Evolutionary conservation across 192 early-diverging fungal species (phyloP), one percentile per base, ranked within the genome.

Genomic region (Dissophora globulifera): DNA sequence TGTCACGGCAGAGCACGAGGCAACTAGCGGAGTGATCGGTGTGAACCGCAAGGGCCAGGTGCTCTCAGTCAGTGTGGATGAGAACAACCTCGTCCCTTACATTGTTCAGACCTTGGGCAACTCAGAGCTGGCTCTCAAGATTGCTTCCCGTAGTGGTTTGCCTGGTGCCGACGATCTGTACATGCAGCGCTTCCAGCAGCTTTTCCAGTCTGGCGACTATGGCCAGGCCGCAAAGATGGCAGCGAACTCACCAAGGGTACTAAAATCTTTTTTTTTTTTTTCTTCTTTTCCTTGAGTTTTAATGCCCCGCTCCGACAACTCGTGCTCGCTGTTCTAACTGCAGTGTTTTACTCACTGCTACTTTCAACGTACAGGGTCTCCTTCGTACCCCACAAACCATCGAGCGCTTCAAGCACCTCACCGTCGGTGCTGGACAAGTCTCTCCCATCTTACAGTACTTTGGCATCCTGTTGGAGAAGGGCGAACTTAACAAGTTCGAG

Each of bases 381-480:
- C 89, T 99, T 69, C 92, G 97, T 78, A 97, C 96, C 0, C 89
- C 92, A 29, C 87, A 91, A 54, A 98, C 96, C 13, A 95, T 99
- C 82, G 95, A 99, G 62, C 88, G 92, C 22, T 96, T 99, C 79
- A 95, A 96, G 84, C 81, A 91, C 38, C 80, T 94, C 49, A 87
- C 91, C 35, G 90, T 90, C 41, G 78, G 70, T 15, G 84, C 88
- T 11, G 95, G 94, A 16, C 91, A 95, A 79, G 76, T 94, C 8
- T 90, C 94, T 17, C 97, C 97, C 13, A 94, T 99, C 66, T 85
- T 98, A 47, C 95, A 97, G 83, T 99, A 99, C 85, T 99, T 99
- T 88, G 95, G 93, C 25, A 93, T 94, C 22, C 80, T 99, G 12
- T 84, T 99, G 26, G 96, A 99, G 64, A 96, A 93, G 83, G 94